Evolutionary conservation across 1,139 yeast species (phyloP), one percentile per base, ranked within the genome.

Genomic region (Zhuliangozyma parablackwelliae): DNA sequence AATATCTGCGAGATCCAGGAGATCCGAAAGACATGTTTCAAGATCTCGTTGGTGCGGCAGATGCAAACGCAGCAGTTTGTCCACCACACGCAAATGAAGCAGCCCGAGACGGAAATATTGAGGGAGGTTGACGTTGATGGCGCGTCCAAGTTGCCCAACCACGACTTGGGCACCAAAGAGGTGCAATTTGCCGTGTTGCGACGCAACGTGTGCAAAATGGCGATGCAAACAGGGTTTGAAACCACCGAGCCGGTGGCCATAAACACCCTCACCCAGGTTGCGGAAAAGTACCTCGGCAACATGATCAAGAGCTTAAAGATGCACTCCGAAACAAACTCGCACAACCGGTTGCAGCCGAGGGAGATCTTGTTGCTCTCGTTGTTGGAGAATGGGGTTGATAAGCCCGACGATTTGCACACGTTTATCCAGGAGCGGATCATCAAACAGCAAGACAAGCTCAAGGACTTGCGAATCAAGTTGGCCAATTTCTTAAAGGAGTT

Each of bases 211-310:
- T 78, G 90, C 11, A 88, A 89, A 43, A 66, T 94, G 21, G 80
- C 88, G 1, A 92, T 92, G 97, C 86, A 88, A 39, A 82, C 86
- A 27, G 99, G 99, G 0, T 94, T 87, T 64, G 97, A 94, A 61
- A 70, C 82, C 1, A 78, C 95, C 0, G 88, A 87, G 47, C 78
- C 84, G 10, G 67, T 73, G 42, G 97, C 97, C 2, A 72, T 87
- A 21, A 85, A 86, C 43, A 75, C 89, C 2, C 62, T 94, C 39
- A 78, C 97, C 0, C 95, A 89, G 49, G 63, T 92, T 29, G 94
- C 97, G 0, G 92, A 86, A 32, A 82, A 75, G 41, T 90, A 86
- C 54, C 55, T 94, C 61, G 70, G 80, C 28, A 89, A 87, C 53
- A 65, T 92, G 35, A 86, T 86, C 10, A 77, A 75, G 46, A 77